Evolutionary conservation across 202 grass and related monocot species (phyloP).

Genomic region (Panicum hallii): DNA sequence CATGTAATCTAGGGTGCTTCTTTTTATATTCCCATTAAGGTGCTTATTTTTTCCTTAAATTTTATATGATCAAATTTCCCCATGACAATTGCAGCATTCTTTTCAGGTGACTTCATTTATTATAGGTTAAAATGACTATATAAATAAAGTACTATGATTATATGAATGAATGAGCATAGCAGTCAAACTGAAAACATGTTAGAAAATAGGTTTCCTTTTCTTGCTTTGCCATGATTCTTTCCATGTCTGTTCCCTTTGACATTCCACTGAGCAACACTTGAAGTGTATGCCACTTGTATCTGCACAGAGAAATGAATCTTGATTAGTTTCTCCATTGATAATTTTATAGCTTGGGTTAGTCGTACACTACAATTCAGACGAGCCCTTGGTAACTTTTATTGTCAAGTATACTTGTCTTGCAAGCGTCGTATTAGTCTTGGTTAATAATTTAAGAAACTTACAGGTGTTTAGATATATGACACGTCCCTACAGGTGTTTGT

Average conservation of each 20-base stretch:
- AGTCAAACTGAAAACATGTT: neutral
- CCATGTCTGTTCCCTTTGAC: constrained; percentile 9
- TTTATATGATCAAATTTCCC: neutral
- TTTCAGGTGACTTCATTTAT: neutral
- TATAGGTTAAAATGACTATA: neutral
- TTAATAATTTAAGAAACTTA: neutral
- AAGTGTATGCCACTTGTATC: constrained; percentile 7
- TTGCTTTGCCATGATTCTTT: neutral
- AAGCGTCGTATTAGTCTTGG: neutral
- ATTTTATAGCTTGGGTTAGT: constrained; percentile 8
- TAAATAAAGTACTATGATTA: neutral
- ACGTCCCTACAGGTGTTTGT: neutral
- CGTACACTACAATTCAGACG: neutral
- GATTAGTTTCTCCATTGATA: neutral
- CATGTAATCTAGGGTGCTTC: neutral
- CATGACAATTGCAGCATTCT: neutral
- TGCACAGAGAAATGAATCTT: neutral
- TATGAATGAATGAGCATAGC: neutral
- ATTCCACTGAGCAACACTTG: neutral
- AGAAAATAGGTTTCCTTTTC: neutral
- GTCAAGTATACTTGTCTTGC: constrained; percentile 14
- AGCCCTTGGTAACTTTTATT: constrained; percentile 12
- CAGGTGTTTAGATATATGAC: neutral
- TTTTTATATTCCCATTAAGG: neutral
- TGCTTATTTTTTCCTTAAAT: neutral